Evolutionary conservation across 2,329 filamentous ascomycete genomes (phyloP), one percentile per base, ranked within the genome.

Genomic region (Teratosphaeriaceae sp.): DNA sequence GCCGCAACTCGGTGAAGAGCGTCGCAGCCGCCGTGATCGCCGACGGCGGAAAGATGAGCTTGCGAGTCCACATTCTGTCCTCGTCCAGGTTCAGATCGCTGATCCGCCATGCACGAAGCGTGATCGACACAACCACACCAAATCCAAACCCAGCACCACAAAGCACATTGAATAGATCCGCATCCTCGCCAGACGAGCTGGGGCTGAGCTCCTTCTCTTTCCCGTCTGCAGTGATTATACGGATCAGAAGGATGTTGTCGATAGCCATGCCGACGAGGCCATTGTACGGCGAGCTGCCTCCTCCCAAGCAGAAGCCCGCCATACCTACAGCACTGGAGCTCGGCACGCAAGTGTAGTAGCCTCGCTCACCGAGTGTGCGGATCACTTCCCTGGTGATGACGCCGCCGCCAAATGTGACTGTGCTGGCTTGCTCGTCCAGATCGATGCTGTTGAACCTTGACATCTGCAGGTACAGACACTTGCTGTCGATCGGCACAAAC

Each of bases 241-340:
- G 38, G 13, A 41, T 33, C 6, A 4, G 9, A 16, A 33, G 11
- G 19, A 41, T 31, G 19, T 41, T 41, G 19, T 41, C 27, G 27
- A 41, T 33, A 6, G 38, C 38, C 15, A 41, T 12, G 6, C 38
- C 38, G 15, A 31, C 15, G 7, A 41, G 24, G 5, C 24, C 38
- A 23, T 41, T 41, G 27, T 33, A 41, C 8, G 38, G 16, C 27
- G 38, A 33, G 19, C 38, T 41, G 6, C 38, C 38, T 12, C 38
- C 38, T 5, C 38, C 38, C 7, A 33, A 22, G 13, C 20, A 26
- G 18, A 12, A 39, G 9, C 38, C 38, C 8, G 19, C 18, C 16
- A 41, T 41, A 22, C 38, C 38, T 6, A 41, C 38, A 6, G 38
- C 38, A 33, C 26, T 41, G 6, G 24, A 41, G 19, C 33, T 41